Evolutionary conservation across 768 basidiomycete species (phyloP), one percentile per base, ranked within the genome.

Genomic region (Cantharellus anzutake): DNA sequence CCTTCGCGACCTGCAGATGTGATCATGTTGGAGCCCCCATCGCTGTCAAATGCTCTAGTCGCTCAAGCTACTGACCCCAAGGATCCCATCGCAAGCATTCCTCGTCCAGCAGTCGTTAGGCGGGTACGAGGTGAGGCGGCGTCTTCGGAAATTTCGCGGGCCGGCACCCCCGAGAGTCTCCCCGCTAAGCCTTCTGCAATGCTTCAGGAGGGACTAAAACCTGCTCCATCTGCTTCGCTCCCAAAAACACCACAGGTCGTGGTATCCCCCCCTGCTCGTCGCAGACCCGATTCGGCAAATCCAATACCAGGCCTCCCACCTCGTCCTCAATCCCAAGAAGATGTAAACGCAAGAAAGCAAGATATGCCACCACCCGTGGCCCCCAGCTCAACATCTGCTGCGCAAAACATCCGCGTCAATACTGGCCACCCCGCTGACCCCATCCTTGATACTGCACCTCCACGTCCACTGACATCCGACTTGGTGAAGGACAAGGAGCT

Each of bases 321-420:
- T 3, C 56, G 56, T 38, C 52, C 50, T 4, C 37, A 56, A 34
- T 7, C 39, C 41, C 61, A 52, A 2, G 48, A 51, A n/a, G 51
- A 55, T 5, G 62, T 52, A 16, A 16, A 37, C n/a, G 7, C 50
- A 1, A 29, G 55, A 61, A 41, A 48, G 34, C 14, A 11, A 11
- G 37, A 35, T 11, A 63, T 63, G 62, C 62, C 62, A 35, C 62
- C 62, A 11, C 62, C 62, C 5, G 38, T 34, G 2, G 62, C 62
- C 3, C 62, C 62, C n/a, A 63, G 62, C 20, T 62, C 62, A 14
- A 63, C 63, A 29, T 14, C 40, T 35, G 44, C 57, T 34, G 62
- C 62, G 3, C 53, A 63, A 2, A 60, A 58, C 20, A 56, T 63
- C 3, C 62, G 62, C n/a, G 39, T 7, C 5, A n/a, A n/a, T n/a